Conservation (phyloP, 768 basidiomycete genomes). For the Rossbeevera mucosa region DNA sequence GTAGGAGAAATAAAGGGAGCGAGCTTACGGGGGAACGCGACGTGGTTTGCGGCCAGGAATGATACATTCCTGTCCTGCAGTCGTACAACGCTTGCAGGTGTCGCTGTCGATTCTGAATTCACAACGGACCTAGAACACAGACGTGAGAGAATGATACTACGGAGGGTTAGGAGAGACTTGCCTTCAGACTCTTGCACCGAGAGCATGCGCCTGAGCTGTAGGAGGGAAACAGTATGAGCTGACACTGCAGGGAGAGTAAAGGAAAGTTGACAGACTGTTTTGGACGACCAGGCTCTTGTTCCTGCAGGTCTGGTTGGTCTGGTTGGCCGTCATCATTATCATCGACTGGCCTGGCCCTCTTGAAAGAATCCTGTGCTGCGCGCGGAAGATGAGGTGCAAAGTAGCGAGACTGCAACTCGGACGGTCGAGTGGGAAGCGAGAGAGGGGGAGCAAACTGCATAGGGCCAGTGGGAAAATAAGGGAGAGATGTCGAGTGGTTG, state of each 20-base stretch:
- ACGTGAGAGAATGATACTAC: neutral
- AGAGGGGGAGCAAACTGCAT: constrained; percentile 31
- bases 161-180: constrained; percentile 13
- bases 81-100: constrained; percentile 69
- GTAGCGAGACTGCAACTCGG: constrained; percentile 28
- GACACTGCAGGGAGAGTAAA: neutral
- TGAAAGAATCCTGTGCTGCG: constrained; percentile 6
- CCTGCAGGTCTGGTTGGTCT: constrained; percentile 20
- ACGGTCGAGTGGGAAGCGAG: constrained; percentile 25
- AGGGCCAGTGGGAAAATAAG: constrained; percentile 21
- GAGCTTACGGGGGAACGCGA: constrained; percentile 67
- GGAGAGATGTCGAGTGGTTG: constrained; percentile 6
- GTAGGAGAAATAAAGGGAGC: neutral
- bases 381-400: constrained; percentile 6
- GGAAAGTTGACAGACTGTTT: constrained; percentile 19
- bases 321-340: constrained; percentile 14
- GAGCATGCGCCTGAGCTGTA: constrained; percentile 57
- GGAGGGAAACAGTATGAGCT: constrained; percentile 4
- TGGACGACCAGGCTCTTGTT: constrained; percentile 17
- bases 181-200: constrained; percentile 61
- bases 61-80: constrained; percentile 67
- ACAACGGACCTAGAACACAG: constrained; percentile 57
- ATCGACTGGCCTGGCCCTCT: constrained; percentile 21
- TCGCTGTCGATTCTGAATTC: constrained; percentile 71
- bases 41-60: constrained; percentile 85